Conservation (phyloP, 495 filamentous ascomycete genomes). For the Trichocladium antarcticum region DNA sequence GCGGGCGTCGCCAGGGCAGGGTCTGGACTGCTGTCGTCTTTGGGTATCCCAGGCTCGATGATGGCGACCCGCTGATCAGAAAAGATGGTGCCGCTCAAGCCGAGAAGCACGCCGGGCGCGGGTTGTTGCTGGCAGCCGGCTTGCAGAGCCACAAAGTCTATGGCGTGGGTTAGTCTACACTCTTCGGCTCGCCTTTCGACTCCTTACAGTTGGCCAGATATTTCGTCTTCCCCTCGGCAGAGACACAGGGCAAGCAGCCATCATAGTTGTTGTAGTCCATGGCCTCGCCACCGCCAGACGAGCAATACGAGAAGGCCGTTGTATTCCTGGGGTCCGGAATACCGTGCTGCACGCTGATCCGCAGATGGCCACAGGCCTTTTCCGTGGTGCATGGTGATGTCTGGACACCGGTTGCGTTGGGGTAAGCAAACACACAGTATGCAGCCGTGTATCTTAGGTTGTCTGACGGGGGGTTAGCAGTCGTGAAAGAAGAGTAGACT, state of each 20-base stretch:
- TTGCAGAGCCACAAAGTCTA: slow-evolving; percentile 37
- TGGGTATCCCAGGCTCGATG: slow-evolving; percentile 26
- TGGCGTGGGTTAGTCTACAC: slow-evolving; percentile 8
- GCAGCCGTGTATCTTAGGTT: slow-evolving; percentile 37
- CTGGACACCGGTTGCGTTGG: slow-evolving; percentile 31
- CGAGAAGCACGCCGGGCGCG: slow-evolving; percentile 28
- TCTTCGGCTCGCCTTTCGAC: too few relatives aligned
- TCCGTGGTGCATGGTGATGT: slow-evolving; percentile 34
- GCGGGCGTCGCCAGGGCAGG: slow-evolving; percentile 19
- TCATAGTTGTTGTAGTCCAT: slow-evolving; percentile 19
- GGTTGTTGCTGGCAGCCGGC: slow-evolving; percentile 42
- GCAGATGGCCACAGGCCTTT: slow-evolving; percentile 32
- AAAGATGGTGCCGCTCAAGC: slow-evolving; percentile 40
- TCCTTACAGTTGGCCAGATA: slow-evolving; percentile 35
- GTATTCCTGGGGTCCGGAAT: slow-evolving; percentile 23
- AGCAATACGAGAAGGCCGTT: slow-evolving; percentile 32
- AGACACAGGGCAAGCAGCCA: slow-evolving; percentile 32
- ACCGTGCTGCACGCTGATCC: slow-evolving; percentile 23
- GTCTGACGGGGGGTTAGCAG: slow-evolving; percentile 23
- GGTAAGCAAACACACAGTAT: slow-evolving; percentile 37
- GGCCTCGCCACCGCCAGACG: slow-evolving; percentile 19
- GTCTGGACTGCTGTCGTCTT: slow-evolving; percentile 3
- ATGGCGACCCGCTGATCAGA: slow-evolving; percentile 31
- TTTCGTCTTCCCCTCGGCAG: slow-evolving; percentile 25
- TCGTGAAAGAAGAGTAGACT: neutral